Percentiles rank a stretch among this genome's conserved stretches.
phyloP scores from a whole-genome alignment of 73 alveolate species.

The Paramecium tetraurelia region DNA sequence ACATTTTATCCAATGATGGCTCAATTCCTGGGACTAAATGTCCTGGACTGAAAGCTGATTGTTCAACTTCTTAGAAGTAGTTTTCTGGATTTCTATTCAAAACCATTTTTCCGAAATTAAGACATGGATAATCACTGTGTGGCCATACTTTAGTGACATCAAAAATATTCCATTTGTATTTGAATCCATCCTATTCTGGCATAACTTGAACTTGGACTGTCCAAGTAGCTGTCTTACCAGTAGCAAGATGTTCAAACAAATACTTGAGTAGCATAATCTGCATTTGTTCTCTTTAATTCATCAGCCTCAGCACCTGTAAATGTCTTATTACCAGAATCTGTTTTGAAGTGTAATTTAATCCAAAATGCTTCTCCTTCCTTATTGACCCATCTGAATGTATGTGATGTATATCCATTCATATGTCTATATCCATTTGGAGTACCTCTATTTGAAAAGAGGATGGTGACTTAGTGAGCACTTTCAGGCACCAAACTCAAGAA shows the following conservation, averaged over 20 bases:
- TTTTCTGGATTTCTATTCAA: slow-evolving; percentile 88
- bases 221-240: slow-evolving; percentile 82
- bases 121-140: slow-evolving; percentile 82
- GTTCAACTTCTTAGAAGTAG: slow-evolving; percentile 85
- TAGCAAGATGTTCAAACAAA: slow-evolving; percentile 71
- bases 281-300: slow-evolving; percentile 65
- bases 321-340: slow-evolving; percentile 84
- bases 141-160: slow-evolving; percentile 96
- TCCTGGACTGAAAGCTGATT: slow-evolving; percentile 91
- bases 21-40: slow-evolving; percentile 94
- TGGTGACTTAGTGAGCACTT: slow-evolving; percentile 81
- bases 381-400: slow-evolving; percentile 90
- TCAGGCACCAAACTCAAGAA: slow-evolving; percentile 87
- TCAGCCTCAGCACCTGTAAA: slow-evolving; percentile 77
- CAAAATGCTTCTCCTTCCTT: slow-evolving; percentile 77
- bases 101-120: slow-evolving; percentile 84
- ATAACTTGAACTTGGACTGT: slow-evolving; percentile 76
- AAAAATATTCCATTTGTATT: slow-evolving; percentile 78
- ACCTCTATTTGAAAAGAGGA: slow-evolving; percentile 88
- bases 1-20: slow-evolving; percentile 91
- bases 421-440: slow-evolving; percentile 93
- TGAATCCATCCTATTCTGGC: slow-evolving; percentile 81
- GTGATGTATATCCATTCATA: slow-evolving; percentile 89
- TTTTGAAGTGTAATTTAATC: slow-evolving; percentile 87
- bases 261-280: slow-evolving; percentile 90